Conservation (phyloP, 2,329 filamentous ascomycete species). For the Eutypa lata region DNA sequence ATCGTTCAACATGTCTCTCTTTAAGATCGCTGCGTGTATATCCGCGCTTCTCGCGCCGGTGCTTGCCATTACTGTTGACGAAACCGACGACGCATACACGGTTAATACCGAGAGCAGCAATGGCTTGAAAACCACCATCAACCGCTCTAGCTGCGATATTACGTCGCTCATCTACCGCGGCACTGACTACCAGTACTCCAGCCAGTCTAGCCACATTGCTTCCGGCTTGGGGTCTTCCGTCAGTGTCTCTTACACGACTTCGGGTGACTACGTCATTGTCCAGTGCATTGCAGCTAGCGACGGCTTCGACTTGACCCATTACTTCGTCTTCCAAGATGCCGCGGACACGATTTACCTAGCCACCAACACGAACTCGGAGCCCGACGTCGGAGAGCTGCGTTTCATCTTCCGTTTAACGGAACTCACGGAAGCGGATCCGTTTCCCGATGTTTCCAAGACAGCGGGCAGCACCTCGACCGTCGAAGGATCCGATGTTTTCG, state of each 20-base stretch:
- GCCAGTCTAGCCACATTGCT: constrained; percentile 47
- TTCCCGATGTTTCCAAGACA: constrained; percentile 45
- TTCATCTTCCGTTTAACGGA: constrained; percentile 41
- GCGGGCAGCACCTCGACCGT: constrained; percentile 39
- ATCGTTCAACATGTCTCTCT: constrained; percentile 13
- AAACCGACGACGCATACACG: constrained; percentile 18
- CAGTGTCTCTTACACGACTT: constrained; percentile 39
- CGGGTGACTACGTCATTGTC: constrained; percentile 44
- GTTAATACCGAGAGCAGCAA: constrained; percentile 24
- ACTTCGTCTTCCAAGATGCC: constrained; percentile 48
- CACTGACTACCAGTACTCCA: constrained; percentile 47
- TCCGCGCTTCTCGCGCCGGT: constrained; percentile 19
- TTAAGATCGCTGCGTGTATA: constrained; percentile 13
- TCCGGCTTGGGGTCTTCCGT: constrained; percentile 47
- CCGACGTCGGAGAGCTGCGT: constrained; percentile 46
- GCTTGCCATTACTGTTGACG: constrained; percentile 22
- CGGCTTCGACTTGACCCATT: constrained; percentile 45
- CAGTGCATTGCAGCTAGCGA: constrained; percentile 48
- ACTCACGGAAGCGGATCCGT: constrained; percentile 37
- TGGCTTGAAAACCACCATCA: constrained; percentile 25
- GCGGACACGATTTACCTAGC: constrained; percentile 48
- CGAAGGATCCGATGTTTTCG: constrained; percentile 45
- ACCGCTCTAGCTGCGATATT: constrained; percentile 46
- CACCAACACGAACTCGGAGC: constrained; percentile 48
- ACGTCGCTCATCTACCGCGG: constrained; percentile 49